Base-by-base conservation (phyloP, 495 filamentous ascomycete species). In the Aspergillus cavernicola region DNA sequence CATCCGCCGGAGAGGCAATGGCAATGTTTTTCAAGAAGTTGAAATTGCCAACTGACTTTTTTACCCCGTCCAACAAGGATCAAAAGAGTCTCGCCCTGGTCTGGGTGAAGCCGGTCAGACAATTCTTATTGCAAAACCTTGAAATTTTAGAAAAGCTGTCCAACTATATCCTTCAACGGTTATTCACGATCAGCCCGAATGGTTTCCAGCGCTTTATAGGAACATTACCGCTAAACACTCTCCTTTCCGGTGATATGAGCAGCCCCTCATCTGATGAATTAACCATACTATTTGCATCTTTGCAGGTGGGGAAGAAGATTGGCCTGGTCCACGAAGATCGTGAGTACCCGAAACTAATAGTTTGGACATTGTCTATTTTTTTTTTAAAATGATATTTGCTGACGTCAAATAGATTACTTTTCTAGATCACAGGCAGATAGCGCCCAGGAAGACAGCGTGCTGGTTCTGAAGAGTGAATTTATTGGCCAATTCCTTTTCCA, bases 301-400 rank as follows among this genome's bases (percentile, higher is more conserved):
- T 96, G 28, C 85, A 90, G 56, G 75, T 85, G 10, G 90, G 86
- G 13, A 95, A 93, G 72, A 89, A 92, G 48, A 69, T 80, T 31
- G 89, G 88, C 0, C 62, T 92, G 19, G 79, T 95, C 6, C 79
- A 84, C 44, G 89, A 92, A 59, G 78, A 85, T 44, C 77, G 88
- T 88, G 73, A 75, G 81, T 69, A 38, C n/a, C 4, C 38, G 42
- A 13, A 11, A 19, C 12, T 13, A 3, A 1, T 15, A 24, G 20
- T 16, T 10, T 36, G 29, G 10, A 5, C 26, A 3, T 33, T 11
- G 31, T 4, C 4, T 11, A 38, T 32, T 11, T 29, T 7, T 18
- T 16, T 9, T 9, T n/a, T n/a, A n/a, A n/a, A n/a, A n/a, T n/a
- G n/a, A n/a, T n/a, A n/a, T n/a, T 52, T 12, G 36, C 64, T 72